Percentiles rank a stretch among this genome's conserved stretches.
phyloP scores from a whole-genome alignment of 1,139 yeast species.

The Hemisphaericaspora lyxosophila region DNA sequence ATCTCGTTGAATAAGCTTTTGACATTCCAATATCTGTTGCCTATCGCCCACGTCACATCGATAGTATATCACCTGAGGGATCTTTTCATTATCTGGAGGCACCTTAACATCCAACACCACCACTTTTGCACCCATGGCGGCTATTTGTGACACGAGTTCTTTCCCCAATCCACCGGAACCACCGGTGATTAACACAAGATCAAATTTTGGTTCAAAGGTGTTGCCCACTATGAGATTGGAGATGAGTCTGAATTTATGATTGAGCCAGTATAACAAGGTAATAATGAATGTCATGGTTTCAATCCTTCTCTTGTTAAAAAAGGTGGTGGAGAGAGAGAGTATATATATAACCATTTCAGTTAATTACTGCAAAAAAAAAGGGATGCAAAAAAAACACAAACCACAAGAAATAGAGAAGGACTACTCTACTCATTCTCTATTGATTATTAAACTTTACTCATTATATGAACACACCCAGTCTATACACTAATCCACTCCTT shows the following conservation, averaged over 20 bases:
- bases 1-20: conserved; percentile 37
- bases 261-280: conserved; percentile 17
- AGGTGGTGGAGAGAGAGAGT: not conserved
- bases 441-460: no score
- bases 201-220: conserved; percentile 48
- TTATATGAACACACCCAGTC: no score
- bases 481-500: no score
- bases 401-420: no score
- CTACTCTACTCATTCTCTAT: no score
- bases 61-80: conserved; percentile 52
- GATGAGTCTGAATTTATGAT: conserved; percentile 28
- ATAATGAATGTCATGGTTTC: conserved; percentile 6
- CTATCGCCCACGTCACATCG: conserved; percentile 67
- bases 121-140: conserved; percentile 44
- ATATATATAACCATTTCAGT: no score
- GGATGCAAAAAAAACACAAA: no score
- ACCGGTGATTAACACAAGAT: conserved; percentile 78
- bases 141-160: conserved; percentile 53
- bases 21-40: conserved; percentile 37
- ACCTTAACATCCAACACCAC: conserved; percentile 61
- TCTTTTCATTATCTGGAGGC: conserved; percentile 34
- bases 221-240: conserved; percentile 49
- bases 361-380: not conserved
- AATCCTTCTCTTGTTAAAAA: not conserved
- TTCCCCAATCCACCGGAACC: conserved; percentile 77